Evolutionary conservation across 306 rosid species (phyloP), one percentile per base, ranked within the genome.

Genomic region (peach (Prunus persica)): DNA sequence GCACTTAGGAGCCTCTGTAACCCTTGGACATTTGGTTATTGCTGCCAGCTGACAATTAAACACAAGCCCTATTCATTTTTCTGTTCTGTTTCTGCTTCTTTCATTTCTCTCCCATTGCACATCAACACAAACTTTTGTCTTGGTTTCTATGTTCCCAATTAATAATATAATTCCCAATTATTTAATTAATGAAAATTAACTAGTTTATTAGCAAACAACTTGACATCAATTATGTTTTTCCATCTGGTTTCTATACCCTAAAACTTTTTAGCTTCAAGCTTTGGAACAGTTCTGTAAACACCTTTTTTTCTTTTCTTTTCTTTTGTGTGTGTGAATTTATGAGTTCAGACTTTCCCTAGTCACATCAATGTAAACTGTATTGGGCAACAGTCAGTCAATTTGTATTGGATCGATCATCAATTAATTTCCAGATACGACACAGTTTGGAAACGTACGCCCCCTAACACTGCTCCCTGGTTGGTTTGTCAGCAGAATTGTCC

Each of bases 1-100:
- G 79, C 81, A 84, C 88, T 84, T 77, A 71, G 74, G 66, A 84
- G 61, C 38, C 43, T 38, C 73, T 70, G 81, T 34, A 69, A 76
- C 73, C 79, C 46, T 77, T 78, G 58, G 68, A 15, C 25, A 61
- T 61, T 61, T 24, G 38, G 65, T 5, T 27, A 27, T 61, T 12
- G 65, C n/a, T 20, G 38, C 38, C 41, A 27, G 65, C 65, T 27
- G 65, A 61, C 65, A 61, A 13, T 27, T 61, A 61, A 61, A 27
- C 38, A 61, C 32, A 28, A 25, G 7, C 25, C 3, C 65, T 38
- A 38, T 38, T 38, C 43, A 38, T 38, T 38, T 7, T 38, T 7
- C 65, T 27, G 64, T 69, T 27, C 10, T 78, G 25, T 15, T 18
- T 68, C 11, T 49, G 63, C 32, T 50, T 78, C 34, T 41, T 25